Evolutionary conservation across 2,329 filamentous ascomycete species (phyloP).

Genomic region (Alternaria metachromatica): DNA sequence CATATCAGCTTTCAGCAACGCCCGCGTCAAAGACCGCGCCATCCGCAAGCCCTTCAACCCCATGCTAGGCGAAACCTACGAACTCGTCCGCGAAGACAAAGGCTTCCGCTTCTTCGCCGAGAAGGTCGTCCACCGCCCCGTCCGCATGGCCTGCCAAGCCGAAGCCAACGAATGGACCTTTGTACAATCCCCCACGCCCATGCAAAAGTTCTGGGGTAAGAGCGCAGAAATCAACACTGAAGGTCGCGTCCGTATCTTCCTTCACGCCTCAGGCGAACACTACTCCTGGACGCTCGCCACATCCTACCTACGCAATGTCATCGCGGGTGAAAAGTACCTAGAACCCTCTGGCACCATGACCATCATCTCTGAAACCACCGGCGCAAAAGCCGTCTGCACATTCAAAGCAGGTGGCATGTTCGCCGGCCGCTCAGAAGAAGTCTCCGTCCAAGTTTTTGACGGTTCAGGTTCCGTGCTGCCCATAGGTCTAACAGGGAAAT

Average conservation of each 20-base stretch:
- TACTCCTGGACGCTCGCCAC: conserved; percentile 91
- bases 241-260: conserved; percentile 78
- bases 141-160: conserved; percentile 91
- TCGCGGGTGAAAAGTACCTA: conserved; percentile 97
- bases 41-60: conserved; percentile 98
- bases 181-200: conserved; percentile 83
- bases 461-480: conserved; percentile 69
- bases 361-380: conserved; percentile 81
- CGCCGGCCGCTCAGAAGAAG: conserved; percentile 89
- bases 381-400: conserved; percentile 82
- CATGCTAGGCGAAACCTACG: conserved; percentile 93
- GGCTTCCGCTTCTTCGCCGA: conserved; percentile 93
- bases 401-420: conserved; percentile 98
- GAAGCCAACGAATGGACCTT: conserved; percentile 87
- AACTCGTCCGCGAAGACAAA: conserved; percentile 84
- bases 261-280: conserved; percentile 78
- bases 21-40: conserved; percentile 84
- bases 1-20: conserved; percentile 81
- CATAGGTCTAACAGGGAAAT: conserved; percentile 77
- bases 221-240: conserved; percentile 93
- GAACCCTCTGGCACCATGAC: conserved; percentile 93
- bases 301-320: conserved; percentile 92
- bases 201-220: conserved; percentile 99
- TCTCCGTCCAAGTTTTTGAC: conserved; percentile 76
- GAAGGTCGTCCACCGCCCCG: conserved; percentile 91